A percentile compares a stretch with the other conserved stretches of the same genome.
Evolutionary conservation across 2,329 filamentous ascomycete genomes (phyloP).

Genomic region (Cordyceps pruinosa): DNA sequence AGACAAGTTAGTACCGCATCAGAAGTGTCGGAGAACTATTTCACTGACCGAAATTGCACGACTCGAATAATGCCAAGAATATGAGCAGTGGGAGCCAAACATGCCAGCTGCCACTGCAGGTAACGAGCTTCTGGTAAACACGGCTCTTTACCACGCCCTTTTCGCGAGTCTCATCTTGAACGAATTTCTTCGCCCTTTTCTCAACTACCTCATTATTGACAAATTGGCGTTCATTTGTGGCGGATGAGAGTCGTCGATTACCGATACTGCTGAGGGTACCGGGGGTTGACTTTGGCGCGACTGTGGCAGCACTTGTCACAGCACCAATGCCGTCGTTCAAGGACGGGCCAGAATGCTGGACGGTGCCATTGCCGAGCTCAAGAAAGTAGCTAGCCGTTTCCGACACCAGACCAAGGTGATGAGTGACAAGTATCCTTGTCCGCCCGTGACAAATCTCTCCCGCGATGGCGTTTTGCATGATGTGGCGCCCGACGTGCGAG

Average conservation of each 20-base stretch:
- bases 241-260: neutral
- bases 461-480: conserved; percentile 68
- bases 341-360: conserved; percentile 56
- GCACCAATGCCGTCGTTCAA: conserved; percentile 50
- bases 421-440: conserved; percentile 73
- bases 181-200: conserved; percentile 57
- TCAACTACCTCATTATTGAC: conserved; percentile 18
- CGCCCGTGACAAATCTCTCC: conserved; percentile 62
- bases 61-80: conserved; percentile 48
- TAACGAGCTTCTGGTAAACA: conserved; percentile 63
- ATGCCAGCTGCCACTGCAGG: conserved; percentile 55
- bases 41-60: conserved; percentile 38
- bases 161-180: conserved; percentile 66
- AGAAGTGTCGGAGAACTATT: rapidly evolving
- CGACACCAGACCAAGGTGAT: conserved; percentile 67
- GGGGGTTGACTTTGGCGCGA: conserved; percentile 24
- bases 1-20: neutral
- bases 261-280: neutral
- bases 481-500: conserved; percentile 70
- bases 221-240: too few relatives aligned
- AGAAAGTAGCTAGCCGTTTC: conserved; percentile 67
- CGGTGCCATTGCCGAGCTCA: conserved; percentile 60
- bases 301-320: conserved; percentile 48
- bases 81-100: conserved; percentile 52
- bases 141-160: conserved; percentile 59